These are phyloP conservation scores for Microsporum ferrugineum DNA, from an alignment of 2,329 filamentous ascomycete species.

Conservation along the genomic window DNA sequence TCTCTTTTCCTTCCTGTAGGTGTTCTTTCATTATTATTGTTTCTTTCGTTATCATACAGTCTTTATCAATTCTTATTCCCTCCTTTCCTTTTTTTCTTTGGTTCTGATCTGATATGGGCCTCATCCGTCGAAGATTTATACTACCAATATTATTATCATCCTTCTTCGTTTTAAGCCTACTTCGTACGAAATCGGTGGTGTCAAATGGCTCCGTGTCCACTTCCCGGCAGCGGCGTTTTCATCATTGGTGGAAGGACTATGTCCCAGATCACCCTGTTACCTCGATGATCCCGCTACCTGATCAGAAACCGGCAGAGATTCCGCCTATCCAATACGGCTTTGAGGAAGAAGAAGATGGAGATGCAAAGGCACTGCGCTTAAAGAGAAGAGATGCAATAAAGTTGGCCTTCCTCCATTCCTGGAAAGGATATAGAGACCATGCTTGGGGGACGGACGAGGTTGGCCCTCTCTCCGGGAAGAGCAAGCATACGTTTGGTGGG, in stretches of 20 bases:
- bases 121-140: slow-evolving; percentile 11
- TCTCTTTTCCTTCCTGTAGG: neutral
- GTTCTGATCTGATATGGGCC: slow-evolving; percentile 1
- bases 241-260: slow-evolving; percentile 13
- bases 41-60: neutral
- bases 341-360: slow-evolving; percentile 17
- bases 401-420: slow-evolving; percentile 45
- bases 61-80: neutral
- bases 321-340: slow-evolving; percentile 23
- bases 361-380: slow-evolving; percentile 27
- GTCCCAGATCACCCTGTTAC: slow-evolving; percentile 16
- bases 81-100: neutral
- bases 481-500: slow-evolving; percentile 50
- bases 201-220: neutral
- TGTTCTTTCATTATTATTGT: neutral
- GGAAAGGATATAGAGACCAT: slow-evolving; percentile 49
- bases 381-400: slow-evolving; percentile 37
- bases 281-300: slow-evolving; percentile 17
- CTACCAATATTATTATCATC: slow-evolving; percentile 8
- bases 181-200: slow-evolving; percentile 2
- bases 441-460: slow-evolving; percentile 53
- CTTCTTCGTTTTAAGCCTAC: slow-evolving; percentile 8
- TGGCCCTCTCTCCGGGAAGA: slow-evolving; percentile 43
- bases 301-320: slow-evolving; percentile 16
- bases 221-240: neutral